phyloP scores from a whole-genome alignment of 2,329 filamentous ascomycete genomes.

The Elsinoe fawcettii region DNA sequence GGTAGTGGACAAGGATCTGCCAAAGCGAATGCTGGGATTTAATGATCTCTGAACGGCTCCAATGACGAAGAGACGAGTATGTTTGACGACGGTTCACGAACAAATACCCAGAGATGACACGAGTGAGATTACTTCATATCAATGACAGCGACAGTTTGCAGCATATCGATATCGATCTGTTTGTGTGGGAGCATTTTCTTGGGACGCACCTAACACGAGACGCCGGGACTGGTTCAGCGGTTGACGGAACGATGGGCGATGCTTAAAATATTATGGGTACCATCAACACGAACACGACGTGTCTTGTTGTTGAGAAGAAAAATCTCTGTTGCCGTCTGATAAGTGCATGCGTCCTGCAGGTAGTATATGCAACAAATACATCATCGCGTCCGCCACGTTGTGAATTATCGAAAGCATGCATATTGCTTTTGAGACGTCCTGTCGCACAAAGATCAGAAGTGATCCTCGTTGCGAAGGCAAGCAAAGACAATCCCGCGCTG shows the following conservation, averaged over 20 bases:
- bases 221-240: slow-evolving; percentile 10
- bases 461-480: slow-evolving; percentile 7
- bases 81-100: slow-evolving; percentile 2
- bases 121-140: neutral
- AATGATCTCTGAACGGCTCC: slow-evolving; percentile 39
- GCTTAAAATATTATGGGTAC: neutral
- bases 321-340: neutral
- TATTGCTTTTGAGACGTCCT: slow-evolving; percentile 10
- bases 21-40: slow-evolving; percentile 43
- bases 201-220: neutral
- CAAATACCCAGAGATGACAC: neutral
- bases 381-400: neutral
- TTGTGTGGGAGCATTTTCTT: neutral
- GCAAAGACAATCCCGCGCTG: slow-evolving; percentile 7
- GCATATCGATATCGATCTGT: neutral
- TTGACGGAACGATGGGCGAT: slow-evolving; percentile 6
- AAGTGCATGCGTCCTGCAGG: slow-evolving; percentile 5
- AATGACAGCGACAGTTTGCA: slow-evolving; percentile 7
- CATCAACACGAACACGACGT: slow-evolving; percentile 3
- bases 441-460: slow-evolving; percentile 5
- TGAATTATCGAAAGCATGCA: slow-evolving; percentile 15
- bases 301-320: neutral
- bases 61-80: slow-evolving; percentile 12
- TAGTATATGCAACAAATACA: neutral
- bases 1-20: slow-evolving; percentile 36